phyloP scores from a whole-genome alignment of 163 green algal genomes.

The Prototheca wickerhamii region DNA sequence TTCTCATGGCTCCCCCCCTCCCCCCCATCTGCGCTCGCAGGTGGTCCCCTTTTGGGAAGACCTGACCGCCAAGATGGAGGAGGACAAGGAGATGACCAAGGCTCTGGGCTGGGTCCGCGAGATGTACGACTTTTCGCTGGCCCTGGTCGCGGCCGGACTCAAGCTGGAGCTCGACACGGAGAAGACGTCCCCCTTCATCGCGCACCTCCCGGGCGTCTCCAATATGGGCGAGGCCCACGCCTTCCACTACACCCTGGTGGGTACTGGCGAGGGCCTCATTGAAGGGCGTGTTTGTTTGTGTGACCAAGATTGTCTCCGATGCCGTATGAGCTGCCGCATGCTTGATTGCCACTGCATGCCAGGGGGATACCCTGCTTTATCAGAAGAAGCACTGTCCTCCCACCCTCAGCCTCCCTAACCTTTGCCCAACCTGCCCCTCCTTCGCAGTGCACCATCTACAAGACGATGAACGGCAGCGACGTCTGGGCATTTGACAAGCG shows the following conservation, averaged over 20 bases:
- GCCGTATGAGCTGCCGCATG: no score
- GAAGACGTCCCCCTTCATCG: not conserved
- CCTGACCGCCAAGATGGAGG: slow-evolving; percentile 76
- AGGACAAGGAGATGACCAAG: slow-evolving; percentile 58
- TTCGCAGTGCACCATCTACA: slow-evolving; percentile 42
- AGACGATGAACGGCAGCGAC: slow-evolving; percentile 38
- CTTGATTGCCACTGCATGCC: not conserved
- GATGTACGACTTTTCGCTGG: slow-evolving; percentile 76
- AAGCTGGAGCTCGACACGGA: slow-evolving; percentile 7
- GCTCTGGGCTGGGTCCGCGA: slow-evolving; percentile 67
- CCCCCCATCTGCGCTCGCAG: slow-evolving; percentile 2
- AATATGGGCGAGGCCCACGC: slow-evolving; percentile 47
- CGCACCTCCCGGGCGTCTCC: slow-evolving; percentile 39
- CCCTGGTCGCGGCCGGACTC: slow-evolving; percentile 6
- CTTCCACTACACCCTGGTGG: slow-evolving; percentile 76
- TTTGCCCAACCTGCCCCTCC: slow-evolving; percentile 25
- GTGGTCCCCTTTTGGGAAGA: slow-evolving; percentile 73
- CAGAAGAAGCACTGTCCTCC: not conserved
- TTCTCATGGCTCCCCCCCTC: not conserved
- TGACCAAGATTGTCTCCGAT: no score
- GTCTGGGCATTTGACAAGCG: slow-evolving; percentile 80
- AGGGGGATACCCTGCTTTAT: not conserved
- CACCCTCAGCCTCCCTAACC: not conserved
- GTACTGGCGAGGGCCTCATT: no score
- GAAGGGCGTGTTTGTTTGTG: not conserved